Percentiles rank a stretch among this genome's conserved stretches.
Evolutionary conservation across 2,329 filamentous ascomycete species (phyloP).

Genomic region (Lasiodiplodia hormozganensis): DNA sequence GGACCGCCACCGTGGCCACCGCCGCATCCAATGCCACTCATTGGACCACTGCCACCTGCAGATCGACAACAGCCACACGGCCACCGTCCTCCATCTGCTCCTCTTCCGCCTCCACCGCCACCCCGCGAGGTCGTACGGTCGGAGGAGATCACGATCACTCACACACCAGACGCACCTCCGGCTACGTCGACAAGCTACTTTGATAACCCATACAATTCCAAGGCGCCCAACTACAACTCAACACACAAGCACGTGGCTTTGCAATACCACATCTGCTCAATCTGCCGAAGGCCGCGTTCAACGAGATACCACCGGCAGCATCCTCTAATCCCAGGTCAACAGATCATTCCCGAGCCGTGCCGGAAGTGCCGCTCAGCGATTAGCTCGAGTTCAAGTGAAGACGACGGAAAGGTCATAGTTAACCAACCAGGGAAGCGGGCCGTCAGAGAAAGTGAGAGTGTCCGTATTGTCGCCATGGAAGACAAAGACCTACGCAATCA

Average conservation of each 20-base stretch:
- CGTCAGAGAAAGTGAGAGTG: slow-evolving; percentile 30
- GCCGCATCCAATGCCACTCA: not conserved
- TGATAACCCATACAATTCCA: slow-evolving; percentile 27
- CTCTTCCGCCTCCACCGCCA: not conserved
- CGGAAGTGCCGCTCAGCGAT: slow-evolving; percentile 37
- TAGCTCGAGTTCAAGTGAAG: slow-evolving; percentile 36
- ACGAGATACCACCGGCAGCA: slow-evolving; percentile 43
- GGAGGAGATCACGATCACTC: slow-evolving; percentile 30
- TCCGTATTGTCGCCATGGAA: slow-evolving; percentile 32
- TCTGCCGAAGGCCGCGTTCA: slow-evolving; percentile 44
- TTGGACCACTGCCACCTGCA: not conserved
- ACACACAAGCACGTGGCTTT: slow-evolving; percentile 1
- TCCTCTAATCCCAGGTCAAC: slow-evolving; percentile 44
- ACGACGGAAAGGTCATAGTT: slow-evolving; percentile 23
- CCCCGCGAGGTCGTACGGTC: slow-evolving; percentile 21
- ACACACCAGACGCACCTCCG: not conserved
- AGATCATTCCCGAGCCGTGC: slow-evolving; percentile 37
- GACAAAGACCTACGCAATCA: slow-evolving; percentile 34
- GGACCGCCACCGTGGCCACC: not conserved
- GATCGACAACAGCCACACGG: not conserved
- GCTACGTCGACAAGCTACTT: not conserved
- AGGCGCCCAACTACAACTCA: slow-evolving; percentile 32
- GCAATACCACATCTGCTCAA: slow-evolving; percentile 43
- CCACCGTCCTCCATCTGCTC: not conserved
- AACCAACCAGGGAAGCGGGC: slow-evolving; percentile 21